Evolutionary conservation across 176 grass and related monocot species (phyloP), one percentile per base, ranked within the genome.

Genomic region (Carex littledalei): DNA sequence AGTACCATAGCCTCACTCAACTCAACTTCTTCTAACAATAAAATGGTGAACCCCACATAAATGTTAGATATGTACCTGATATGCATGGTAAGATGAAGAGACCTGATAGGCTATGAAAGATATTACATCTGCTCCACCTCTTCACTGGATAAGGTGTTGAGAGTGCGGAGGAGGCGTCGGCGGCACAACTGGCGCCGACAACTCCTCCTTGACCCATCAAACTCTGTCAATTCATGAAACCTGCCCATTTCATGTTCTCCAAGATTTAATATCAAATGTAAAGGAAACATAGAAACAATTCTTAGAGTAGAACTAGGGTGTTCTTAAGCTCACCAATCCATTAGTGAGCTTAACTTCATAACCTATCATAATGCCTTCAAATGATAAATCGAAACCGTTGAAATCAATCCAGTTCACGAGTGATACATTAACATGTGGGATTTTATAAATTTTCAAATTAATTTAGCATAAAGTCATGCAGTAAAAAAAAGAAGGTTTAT

Each of bases 101-200:
- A 12, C n/a, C 32, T 4, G 70, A 24, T 43, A 15, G 32, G 39
- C 79, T 65, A 18, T 14, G 1, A 43, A 37, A 16, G 6, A 82
- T 43, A 80, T 83, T 65, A 83, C 9, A 65, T 5, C 43, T 83
- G 56, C 58, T 81, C 34, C 34, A 45, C 61, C 58, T 83, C 81
- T 83, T 83, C 43, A 52, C 18, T 83, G 43, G 81, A 83, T 37
- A 83, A 67, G 22, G 81, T 54, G 63, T 83, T 83, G 41, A 83
- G 81, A 67, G 61, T 83, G 2, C 81, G 57, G 45, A 83, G 24
- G 37, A 83, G 81, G 14, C 81, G 81, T 2, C 81, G 39, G 41
- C 81, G 61, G 41, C 81, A 83, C 12, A 83, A 17, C 17, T 83
- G 81, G 24, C 63, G 61, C 13, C 63, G 61, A 68, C 81, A 83